Evolutionary conservation across 371 early-diverging fungal genomes (phyloP).

Genomic region (Mortierella sp.): DNA sequence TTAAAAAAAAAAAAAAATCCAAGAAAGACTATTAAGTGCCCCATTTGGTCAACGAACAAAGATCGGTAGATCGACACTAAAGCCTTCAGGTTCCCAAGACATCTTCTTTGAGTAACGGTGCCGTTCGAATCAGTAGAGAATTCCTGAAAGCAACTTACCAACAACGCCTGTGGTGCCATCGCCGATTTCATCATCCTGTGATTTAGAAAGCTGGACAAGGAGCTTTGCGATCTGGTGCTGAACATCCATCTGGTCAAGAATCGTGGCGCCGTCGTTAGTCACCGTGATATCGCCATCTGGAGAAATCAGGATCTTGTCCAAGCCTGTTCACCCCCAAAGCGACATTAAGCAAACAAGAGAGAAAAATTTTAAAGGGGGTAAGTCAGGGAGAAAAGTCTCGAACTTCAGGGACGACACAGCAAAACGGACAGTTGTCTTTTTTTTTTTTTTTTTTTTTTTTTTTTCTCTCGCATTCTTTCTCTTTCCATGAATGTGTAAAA

Average conservation of each 20-base stretch:
- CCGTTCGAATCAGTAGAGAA: neutral
- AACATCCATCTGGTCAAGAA: constrained; percentile 98
- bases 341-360: constrained; percentile 4
- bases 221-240: constrained; percentile 99
- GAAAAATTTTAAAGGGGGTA: constrained; percentile 13
- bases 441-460: neutral
- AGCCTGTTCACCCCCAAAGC: constrained; percentile 62
- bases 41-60: too few relatives aligned
- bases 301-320: constrained; percentile 99
- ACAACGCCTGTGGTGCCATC: constrained; percentile 99
- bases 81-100: too few relatives aligned
- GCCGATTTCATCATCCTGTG: constrained; percentile 99
- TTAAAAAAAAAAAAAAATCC: too few relatives aligned
- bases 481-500: neutral
- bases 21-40: too few relatives aligned
- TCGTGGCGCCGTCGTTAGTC: constrained; percentile 99
- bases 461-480: neutral
- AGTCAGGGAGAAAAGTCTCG: neutral
- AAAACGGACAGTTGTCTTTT: neutral
- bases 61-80: too few relatives aligned
- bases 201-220: constrained; percentile 97
- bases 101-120: neutral
- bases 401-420: too few relatives aligned
- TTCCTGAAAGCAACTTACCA: constrained; percentile 62
- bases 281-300: constrained; percentile 99